Evolutionary conservation across 2,329 filamentous ascomycete species (phyloP).

Genomic region (Calonectria fujianensis): DNA sequence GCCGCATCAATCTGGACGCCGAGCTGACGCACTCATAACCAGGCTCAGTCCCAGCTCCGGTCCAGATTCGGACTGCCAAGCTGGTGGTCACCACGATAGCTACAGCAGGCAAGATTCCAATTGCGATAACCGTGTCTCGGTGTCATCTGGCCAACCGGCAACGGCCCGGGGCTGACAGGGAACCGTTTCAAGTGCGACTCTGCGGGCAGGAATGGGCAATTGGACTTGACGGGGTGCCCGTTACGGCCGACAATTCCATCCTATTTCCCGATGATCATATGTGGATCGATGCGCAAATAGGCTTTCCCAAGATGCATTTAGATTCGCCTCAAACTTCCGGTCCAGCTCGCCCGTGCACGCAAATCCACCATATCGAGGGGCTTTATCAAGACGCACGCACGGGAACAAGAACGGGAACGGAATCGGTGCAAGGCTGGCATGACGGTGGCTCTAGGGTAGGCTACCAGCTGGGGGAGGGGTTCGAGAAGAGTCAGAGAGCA

Average conservation of each 20-base stretch:
- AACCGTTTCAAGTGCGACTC: constrained; percentile 12
- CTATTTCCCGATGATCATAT: constrained; percentile 26
- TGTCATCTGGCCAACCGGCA: constrained; percentile 28
- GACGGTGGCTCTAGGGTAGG: background rate
- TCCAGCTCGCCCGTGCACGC: constrained; percentile 15
- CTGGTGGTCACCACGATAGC: background rate
- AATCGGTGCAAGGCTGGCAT: background rate
- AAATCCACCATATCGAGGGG: background rate
- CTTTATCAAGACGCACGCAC: background rate
- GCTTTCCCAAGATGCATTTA: constrained; percentile 1
- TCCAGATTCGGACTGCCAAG: background rate
- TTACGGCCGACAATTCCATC: constrained; percentile 25
- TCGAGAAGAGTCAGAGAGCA: background rate
- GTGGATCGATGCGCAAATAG: constrained; percentile 22
- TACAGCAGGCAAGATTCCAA: constrained; percentile 16
- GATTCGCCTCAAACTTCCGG: constrained; percentile 14
- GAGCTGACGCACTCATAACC: constrained; percentile 6
- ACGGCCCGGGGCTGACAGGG: constrained; percentile 14
- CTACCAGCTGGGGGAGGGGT: background rate
- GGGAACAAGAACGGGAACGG: background rate
- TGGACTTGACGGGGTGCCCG: constrained; percentile 31
- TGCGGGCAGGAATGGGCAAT: constrained; percentile 38
- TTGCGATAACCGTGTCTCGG: background rate
- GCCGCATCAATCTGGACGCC: background rate
- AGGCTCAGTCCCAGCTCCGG: background rate